Conservation (phyloP, 345 rosid genomes). For the Theobroma cacao region DNA sequence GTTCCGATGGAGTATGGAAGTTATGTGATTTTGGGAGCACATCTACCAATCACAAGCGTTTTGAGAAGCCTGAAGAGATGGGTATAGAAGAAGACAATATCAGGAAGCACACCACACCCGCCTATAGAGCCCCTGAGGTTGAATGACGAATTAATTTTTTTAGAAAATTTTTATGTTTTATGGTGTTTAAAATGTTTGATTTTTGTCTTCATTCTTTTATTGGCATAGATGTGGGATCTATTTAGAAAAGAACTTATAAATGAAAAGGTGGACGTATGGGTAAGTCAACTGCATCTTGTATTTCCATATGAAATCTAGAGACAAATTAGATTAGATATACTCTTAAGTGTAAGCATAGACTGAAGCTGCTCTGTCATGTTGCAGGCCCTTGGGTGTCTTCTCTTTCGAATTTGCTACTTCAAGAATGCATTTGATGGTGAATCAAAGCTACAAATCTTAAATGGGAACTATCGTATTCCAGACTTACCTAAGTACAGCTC, state of each 20-base stretch:
- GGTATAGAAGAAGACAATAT: slow-evolving; percentile 98
- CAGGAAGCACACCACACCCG: slow-evolving; percentile 91
- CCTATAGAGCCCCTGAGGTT: slow-evolving; percentile 99
- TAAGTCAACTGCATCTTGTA: slow-evolving; percentile 37
- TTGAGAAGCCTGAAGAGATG: slow-evolving; percentile 97
- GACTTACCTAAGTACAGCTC: slow-evolving; percentile 77
- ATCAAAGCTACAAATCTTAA: slow-evolving; percentile 89
- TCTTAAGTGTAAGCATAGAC: neutral
- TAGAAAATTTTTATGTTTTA: slow-evolving; percentile 21
- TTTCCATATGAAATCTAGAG: slow-evolving; percentile 1
- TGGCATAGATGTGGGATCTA: slow-evolving; percentile 96
- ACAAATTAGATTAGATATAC: neutral
- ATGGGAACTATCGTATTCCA: slow-evolving; percentile 92
- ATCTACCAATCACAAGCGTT: slow-evolving; percentile 86
- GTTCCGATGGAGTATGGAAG: slow-evolving; percentile 82
- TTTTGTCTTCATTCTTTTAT: slow-evolving; percentile 26
- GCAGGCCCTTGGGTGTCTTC: slow-evolving; percentile 98
- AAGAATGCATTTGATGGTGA: slow-evolving; percentile 98
- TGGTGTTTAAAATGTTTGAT: slow-evolving; percentile 28
- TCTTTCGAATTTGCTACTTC: slow-evolving; percentile 89
- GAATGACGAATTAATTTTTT: slow-evolving; percentile 23
- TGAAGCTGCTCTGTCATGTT: slow-evolving; percentile 20
- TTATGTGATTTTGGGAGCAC: slow-evolving; percentile 96
- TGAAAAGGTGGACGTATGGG: slow-evolving; percentile 99
- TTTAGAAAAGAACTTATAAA: slow-evolving; percentile 80